Evolutionary conservation across 2,329 filamentous ascomycete genomes (phyloP).

Genomic region (Rutstroemia sp.): DNA sequence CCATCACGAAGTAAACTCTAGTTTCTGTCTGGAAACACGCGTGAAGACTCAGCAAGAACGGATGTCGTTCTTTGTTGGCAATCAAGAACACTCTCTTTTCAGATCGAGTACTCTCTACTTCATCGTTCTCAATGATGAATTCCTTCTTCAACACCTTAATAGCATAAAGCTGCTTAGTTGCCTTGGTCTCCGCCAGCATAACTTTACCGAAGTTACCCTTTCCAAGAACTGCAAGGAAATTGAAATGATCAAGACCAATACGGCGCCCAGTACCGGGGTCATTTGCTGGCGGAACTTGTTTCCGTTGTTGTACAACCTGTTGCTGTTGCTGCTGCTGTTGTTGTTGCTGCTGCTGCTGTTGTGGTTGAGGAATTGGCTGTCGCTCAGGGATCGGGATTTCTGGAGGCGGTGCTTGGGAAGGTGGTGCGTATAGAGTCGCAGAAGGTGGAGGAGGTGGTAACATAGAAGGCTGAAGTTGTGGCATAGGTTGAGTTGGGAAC

Average conservation of each 20-base stretch:
- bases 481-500: conserved; percentile 36
- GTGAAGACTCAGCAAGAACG: conserved; percentile 90
- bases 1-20: conserved; percentile 98
- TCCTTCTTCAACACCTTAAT: conserved; percentile 99
- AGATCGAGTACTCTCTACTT: conserved; percentile 94
- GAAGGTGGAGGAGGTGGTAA: conserved; percentile 24
- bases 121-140: conserved; percentile 99
- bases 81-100: conserved; percentile 97
- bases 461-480: conserved; percentile 21
- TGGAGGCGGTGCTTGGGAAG: conserved; percentile 25
- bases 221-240: conserved; percentile 94
- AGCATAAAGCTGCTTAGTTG: conserved; percentile 83
- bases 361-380: conserved; percentile 16
- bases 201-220: conserved; percentile 99
- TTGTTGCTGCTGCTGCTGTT: conserved; percentile 18
- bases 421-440: conserved; percentile 25
- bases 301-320: conserved; percentile 31
- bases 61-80: conserved; percentile 93
- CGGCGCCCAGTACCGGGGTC: conserved; percentile 68
- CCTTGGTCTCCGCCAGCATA: conserved; percentile 97
- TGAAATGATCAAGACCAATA: conserved; percentile 97
- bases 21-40: conserved; percentile 99
- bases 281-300: conserved; percentile 63
- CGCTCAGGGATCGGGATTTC: conserved; percentile 7
- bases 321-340: conserved; percentile 25